These are phyloP conservation scores for Telfairia occidentalis DNA, from an alignment of 331 rosid species.

Conservation along the genomic window DNA sequence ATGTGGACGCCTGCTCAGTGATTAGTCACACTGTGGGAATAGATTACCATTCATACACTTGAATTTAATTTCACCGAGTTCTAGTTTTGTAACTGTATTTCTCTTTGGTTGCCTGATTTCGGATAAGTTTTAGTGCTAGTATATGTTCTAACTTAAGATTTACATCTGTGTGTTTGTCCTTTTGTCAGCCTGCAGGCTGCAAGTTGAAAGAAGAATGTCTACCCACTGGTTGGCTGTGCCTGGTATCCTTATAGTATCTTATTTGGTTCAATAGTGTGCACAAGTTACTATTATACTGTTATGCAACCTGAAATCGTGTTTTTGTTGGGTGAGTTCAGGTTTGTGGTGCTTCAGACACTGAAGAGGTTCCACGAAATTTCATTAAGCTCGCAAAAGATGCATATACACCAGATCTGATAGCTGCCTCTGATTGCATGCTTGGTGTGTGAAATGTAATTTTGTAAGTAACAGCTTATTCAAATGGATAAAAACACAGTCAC, in stretches of 20 bases:
- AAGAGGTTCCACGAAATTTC: slow-evolving; percentile 74
- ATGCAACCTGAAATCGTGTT: slow-evolving; percentile 9
- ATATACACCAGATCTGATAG: slow-evolving; percentile 87
- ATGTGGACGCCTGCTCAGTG: background rate
- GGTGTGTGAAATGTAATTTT: slow-evolving; percentile 40
- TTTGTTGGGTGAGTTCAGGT: slow-evolving; percentile 34
- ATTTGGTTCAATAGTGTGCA: slow-evolving; percentile 3
- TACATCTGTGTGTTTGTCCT: slow-evolving; percentile 6
- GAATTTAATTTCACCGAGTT: background rate
- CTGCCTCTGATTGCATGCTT: slow-evolving; percentile 96
- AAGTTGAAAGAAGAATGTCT: slow-evolving; percentile 74
- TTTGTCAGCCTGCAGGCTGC: slow-evolving; percentile 90
- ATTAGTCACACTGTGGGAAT: background rate
- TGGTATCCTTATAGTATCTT: slow-evolving; percentile 40
- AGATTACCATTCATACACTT: background rate
- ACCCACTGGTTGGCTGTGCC: slow-evolving; percentile 86
- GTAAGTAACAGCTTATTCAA: slow-evolving; percentile 11
- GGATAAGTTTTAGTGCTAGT: background rate
- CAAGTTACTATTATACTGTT: background rate
- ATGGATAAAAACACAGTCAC: background rate
- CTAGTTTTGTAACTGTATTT: background rate
- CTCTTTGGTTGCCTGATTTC: slow-evolving; percentile 1
- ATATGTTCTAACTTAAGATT: background rate
- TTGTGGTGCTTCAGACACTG: slow-evolving; percentile 78
- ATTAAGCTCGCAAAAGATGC: slow-evolving; percentile 61